A percentile compares a stretch with the other conserved stretches of the same genome.
These are phyloP conservation scores for Stereocaulon alpinum DNA, from an alignment of 495 filamentous ascomycete genomes.

Conservation along the genomic window DNA sequence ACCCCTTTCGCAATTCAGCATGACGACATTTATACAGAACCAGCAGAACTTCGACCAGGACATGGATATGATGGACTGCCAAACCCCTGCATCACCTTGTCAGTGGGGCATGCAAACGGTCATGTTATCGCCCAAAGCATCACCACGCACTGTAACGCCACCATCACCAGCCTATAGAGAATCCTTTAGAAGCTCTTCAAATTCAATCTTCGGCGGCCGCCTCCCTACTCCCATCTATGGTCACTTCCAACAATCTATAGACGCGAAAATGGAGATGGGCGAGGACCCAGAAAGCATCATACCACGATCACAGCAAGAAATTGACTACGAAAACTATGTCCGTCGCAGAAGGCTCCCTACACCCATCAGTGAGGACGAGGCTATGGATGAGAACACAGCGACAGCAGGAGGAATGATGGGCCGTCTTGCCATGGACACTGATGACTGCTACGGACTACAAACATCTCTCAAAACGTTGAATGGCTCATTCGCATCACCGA, in stretches of 20 bases:
- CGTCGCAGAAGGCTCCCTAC: conserved; percentile 54
- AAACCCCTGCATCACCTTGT: conserved; percentile 26
- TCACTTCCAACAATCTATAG: conserved; percentile 26
- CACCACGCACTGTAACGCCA: conserved; percentile 26
- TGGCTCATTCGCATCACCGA: conserved; percentile 20
- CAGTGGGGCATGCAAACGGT: conserved; percentile 24
- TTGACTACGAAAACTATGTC: conserved; percentile 33
- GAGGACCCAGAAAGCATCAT: conserved; percentile 16
- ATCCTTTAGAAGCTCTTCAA: conserved; percentile 19
- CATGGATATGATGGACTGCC: conserved; percentile 39
- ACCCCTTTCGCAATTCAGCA: background rate
- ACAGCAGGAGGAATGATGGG: conserved; percentile 11
- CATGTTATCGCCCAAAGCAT: conserved; percentile 21
- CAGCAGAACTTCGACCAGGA: conserved; percentile 37
- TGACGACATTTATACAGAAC: conserved; percentile 10
- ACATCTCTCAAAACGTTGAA: conserved; percentile 24
- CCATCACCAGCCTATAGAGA: conserved; percentile 19
- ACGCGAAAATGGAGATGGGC: conserved; percentile 23
- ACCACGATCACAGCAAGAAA: conserved; percentile 17
- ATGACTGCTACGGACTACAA: conserved; percentile 28
- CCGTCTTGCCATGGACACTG: conserved; percentile 22
- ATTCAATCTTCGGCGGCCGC: conserved; percentile 24
- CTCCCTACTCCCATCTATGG: conserved; percentile 34
- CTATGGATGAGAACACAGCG: conserved; percentile 30
- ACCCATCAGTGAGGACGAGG: conserved; percentile 59